Percentiles rank a stretch among this genome's conserved stretches.
phyloP scores from a whole-genome alignment of 768 basidiomycete species.

The Russula lepida region DNA sequence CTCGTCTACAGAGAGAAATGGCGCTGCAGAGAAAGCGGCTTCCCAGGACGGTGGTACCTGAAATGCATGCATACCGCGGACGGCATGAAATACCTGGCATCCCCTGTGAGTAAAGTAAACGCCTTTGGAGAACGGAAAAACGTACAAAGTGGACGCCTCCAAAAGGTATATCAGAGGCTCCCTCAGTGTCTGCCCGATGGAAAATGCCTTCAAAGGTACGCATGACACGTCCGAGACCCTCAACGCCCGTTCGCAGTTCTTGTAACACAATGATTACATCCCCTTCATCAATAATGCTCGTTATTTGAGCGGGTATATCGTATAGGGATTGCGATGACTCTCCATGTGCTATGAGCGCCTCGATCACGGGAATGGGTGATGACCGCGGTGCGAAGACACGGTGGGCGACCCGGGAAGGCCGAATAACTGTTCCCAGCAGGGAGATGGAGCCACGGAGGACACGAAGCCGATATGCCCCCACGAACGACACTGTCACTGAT shows the following conservation, averaged over 20 bases:
- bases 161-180: slow-evolving; percentile 36
- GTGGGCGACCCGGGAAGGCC: slow-evolving; percentile 35
- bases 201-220: slow-evolving; percentile 57
- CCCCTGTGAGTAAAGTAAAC: slow-evolving; percentile 15
- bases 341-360: slow-evolving; percentile 23
- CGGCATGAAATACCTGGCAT: slow-evolving; percentile 24
- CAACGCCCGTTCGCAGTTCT: slow-evolving; percentile 50
- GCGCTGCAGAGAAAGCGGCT: slow-evolving; percentile 22
- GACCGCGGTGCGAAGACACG: slow-evolving; percentile 69
- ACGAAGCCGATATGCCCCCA: slow-evolving; percentile 55
- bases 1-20: not conserved
- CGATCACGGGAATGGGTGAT: slow-evolving; percentile 60
- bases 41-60: slow-evolving; percentile 33
- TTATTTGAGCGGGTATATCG: slow-evolving; percentile 19
- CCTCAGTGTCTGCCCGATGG: slow-evolving; percentile 40
- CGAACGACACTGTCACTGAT: slow-evolving; percentile 51
- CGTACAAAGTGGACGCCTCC: slow-evolving; percentile 43
- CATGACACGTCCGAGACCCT: slow-evolving; percentile 57
- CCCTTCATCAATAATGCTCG: slow-evolving; percentile 8
- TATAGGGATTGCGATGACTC: slow-evolving; percentile 5
- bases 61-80: slow-evolving; percentile 30
- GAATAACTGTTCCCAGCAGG: slow-evolving; percentile 47
- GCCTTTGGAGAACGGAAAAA: slow-evolving; percentile 2
- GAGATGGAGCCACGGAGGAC: slow-evolving; percentile 56
- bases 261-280: slow-evolving; percentile 48